Conservation (phyloP, 495 filamentous ascomycete genomes). For the Podospora australis region DNA sequence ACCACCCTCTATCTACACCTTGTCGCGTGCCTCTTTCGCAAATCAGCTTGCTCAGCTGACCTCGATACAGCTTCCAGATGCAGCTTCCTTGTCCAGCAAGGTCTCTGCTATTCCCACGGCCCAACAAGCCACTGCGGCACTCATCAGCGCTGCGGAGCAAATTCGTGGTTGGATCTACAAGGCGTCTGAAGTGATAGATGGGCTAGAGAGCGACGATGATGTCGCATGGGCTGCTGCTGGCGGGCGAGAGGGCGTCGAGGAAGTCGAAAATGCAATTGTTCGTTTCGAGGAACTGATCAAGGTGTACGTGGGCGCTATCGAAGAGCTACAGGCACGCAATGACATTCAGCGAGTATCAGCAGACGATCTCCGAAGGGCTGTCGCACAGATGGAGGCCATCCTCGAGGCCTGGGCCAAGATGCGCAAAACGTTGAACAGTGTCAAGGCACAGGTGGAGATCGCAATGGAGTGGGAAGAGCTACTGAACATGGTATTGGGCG, state of each 20-base stretch:
- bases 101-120: conserved; percentile 79
- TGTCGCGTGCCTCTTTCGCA: conserved; percentile 83
- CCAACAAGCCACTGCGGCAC: conserved; percentile 64
- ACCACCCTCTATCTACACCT: conserved; percentile 78
- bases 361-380: conserved; percentile 61
- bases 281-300: conserved; percentile 81
- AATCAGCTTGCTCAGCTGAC: conserved; percentile 85
- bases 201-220: conserved; percentile 88
- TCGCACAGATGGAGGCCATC: conserved; percentile 81
- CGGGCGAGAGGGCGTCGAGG: conserved; percentile 79
- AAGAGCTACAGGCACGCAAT: conserved; percentile 71
- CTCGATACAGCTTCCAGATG: conserved; percentile 75
- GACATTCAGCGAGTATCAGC: conserved; percentile 67
- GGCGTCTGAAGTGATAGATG: conserved; percentile 75
- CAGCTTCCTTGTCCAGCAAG: conserved; percentile 69
- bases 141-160: conserved; percentile 78
- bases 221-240: conserved; percentile 95
- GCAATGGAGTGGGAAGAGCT: conserved; percentile 99
- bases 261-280: conserved; percentile 78
- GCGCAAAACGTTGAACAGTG: conserved; percentile 60
- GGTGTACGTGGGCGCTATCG: conserved; percentile 85
- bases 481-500: conserved; percentile 86
- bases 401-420: conserved; percentile 79
- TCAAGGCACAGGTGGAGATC: conserved; percentile 87
- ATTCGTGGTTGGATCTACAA: conserved; percentile 90